A percentile compares a stretch with the other conserved stretches of the same genome.
phyloP scores from a whole-genome alignment of 768 basidiomycete genomes.

The Agaricus subrufescens region DNA sequence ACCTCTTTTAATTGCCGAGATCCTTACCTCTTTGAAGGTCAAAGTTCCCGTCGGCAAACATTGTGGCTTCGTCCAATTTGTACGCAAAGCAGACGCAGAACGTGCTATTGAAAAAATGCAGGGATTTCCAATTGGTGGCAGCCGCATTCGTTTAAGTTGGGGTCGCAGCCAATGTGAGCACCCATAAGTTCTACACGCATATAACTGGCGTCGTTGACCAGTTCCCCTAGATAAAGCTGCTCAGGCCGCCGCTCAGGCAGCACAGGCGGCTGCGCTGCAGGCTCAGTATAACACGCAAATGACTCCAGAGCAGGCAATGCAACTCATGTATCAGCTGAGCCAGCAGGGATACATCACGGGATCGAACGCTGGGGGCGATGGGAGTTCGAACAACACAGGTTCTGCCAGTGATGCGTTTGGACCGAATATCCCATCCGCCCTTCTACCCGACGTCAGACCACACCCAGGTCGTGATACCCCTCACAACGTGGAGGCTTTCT shows the following conservation, averaged over 20 bases:
- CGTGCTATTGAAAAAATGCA: conserved; percentile 95
- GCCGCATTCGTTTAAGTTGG: conserved; percentile 89
- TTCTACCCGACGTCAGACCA: conserved; percentile 13
- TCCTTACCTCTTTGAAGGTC: conserved; percentile 45
- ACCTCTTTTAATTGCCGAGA: no score
- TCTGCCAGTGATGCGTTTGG: conserved; percentile 13
- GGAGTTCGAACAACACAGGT: background rate
- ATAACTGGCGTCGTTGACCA: conserved; percentile 5
- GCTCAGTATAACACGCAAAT: conserved; percentile 32
- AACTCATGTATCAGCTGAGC: conserved; percentile 55
- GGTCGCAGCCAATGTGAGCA: conserved; percentile 85
- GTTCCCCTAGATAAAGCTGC: conserved; percentile 72
- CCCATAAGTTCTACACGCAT: background rate
- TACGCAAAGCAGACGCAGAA: conserved; percentile 88
- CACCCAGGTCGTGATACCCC: conserved; percentile 15
- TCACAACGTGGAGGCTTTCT: conserved; percentile 10
- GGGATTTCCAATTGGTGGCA: conserved; percentile 91
- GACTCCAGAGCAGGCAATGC: conserved; percentile 59
- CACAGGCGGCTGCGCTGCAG: conserved; percentile 71
- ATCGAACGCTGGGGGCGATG: background rate
- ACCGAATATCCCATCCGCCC: conserved; percentile 11
- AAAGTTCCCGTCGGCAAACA: conserved; percentile 96
- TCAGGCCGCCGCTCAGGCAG: conserved; percentile 82
- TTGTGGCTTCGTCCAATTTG: conserved; percentile 95
- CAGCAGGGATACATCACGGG: conserved; percentile 29